phyloP scores from a whole-genome alignment of 192 early-diverging fungal species.

The Entrophospora sp. region DNA sequence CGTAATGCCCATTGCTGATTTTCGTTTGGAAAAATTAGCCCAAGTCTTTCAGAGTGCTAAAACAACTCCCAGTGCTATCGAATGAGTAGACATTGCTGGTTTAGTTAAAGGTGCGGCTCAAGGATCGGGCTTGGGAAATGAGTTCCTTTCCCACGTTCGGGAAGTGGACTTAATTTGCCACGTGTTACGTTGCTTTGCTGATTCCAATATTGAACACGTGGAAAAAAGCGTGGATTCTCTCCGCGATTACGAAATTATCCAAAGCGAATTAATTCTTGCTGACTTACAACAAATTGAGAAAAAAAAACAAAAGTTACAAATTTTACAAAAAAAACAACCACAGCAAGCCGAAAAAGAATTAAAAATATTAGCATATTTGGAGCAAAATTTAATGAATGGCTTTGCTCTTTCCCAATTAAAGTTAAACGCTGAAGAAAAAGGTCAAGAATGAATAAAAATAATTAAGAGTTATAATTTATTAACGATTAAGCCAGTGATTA shows the following conservation, averaged over 20 bases:
- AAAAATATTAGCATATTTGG: conserved; percentile 21
- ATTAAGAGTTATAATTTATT: conserved; percentile 51
- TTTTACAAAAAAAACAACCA: conserved; percentile 10
- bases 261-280: conserved; percentile 64
- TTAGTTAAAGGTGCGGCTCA: conserved; percentile 51
- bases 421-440: conserved; percentile 51
- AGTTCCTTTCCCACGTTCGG: conserved; percentile 68
- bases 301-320: conserved; percentile 31
- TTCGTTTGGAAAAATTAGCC: conserved; percentile 57
- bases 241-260: conserved; percentile 70
- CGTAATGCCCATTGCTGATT: conserved; percentile 58
- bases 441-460: too few species aligned
- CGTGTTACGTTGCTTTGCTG: conserved; percentile 62
- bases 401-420: background rate
- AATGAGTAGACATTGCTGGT: conserved; percentile 76
- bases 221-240: conserved; percentile 61
- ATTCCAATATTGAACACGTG: conserved; percentile 53
- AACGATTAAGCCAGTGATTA: conserved; percentile 57
- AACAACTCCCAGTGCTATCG: conserved; percentile 52
- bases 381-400: conserved; percentile 20
- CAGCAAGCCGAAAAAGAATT: conserved; percentile 31
- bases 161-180: conserved; percentile 53
- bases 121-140: conserved; percentile 54
- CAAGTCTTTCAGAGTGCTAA: conserved; percentile 49
- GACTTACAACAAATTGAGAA: conserved; percentile 52